Base-by-base conservation (phyloP, 192 early-diverging fungal species). In the Glomus cerebriforme region DNA sequence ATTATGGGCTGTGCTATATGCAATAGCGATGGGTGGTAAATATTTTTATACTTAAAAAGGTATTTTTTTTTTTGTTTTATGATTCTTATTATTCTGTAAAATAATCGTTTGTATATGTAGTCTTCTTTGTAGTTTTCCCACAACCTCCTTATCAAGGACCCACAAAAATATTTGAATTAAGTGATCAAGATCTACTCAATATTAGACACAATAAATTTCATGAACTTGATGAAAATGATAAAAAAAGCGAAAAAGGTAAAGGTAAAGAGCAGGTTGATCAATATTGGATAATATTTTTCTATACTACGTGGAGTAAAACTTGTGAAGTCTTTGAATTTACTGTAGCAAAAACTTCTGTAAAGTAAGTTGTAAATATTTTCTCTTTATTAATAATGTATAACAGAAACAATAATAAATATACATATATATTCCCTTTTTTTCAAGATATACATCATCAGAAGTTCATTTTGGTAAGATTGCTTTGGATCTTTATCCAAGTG, bases 211-310 rank as follows among this genome's bases (percentile, higher is more conserved):
- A 32, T 73, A 13, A 82, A 54, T 35, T 78, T 7, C 59, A 82
- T 2, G 81, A 84, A 35, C 82, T 84, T 60, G 60, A 82, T 26
- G 84, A 86, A 15, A 29, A 76, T 19, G 64, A 63, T 49, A 63
- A 54, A 24, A 31, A 75, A 17, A 67, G 76, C 8, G 73, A 78
- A 12, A 49, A 31, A 15, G 77, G 45, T 39, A 35, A 82, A 10
- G 63, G 3, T 29, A 49, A 78, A 31, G 60, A 60, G 29, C 65
- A 73, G 7, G 32, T 63, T 13, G 64, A 67, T 45, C 59, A 87
- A 72, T 88, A 90, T 71, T 90, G 88, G 88, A 81, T 87, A 15
- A 81, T 90, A 26, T 83, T 87, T 63, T 81, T 88, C 49, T 87
- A 87, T 58, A 80, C 83, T 12, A 85, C 83, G n/a, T 90, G 88